Evolutionary conservation across 2,329 filamentous ascomycete genomes (phyloP), one percentile per base, ranked within the genome.

Genomic region (Lanzia echinophila): DNA sequence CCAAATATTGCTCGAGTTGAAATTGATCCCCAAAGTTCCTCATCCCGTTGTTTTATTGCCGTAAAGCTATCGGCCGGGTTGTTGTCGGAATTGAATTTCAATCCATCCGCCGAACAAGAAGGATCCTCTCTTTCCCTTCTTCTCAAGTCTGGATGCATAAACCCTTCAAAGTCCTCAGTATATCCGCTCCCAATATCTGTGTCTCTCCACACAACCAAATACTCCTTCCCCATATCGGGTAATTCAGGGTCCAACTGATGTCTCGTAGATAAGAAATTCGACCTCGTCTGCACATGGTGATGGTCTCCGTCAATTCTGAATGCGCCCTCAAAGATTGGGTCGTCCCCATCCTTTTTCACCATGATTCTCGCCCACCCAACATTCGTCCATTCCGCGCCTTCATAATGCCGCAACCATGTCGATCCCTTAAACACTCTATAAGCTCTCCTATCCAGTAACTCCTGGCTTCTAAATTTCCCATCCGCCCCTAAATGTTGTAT

Each of bases 201-300:
- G 67, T 97, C 91, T 60, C 91, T 82, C 79, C 89, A 97, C 1
- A 96, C 79, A 34, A 96, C 78, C 91, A 99, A 94, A 66, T 82
- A 86, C 57, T 95, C 88, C 32, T 84, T 79, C 4, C 73, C 76
- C 44, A 73, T 70, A 31, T 75, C 67, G 32, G 72, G 69, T 28
- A 66, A 60, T 13, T 79, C 72, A 2, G 90, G 88, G 68, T 99
- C 94, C 43, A 84, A 73, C 20, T 73, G 69, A 57, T 89, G 82
- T 65, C 81, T 86, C 44, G 88, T 90, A 60, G 81, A 77, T 67
- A 81, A 77, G 67, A 94, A 99, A 58, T 83, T 86, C 28, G 79
- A 79, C 58, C 80, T 81, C 28, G 89, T 82, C 66, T 95, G 87
- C 49, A 99, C 77, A 69, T 97, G 90, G 70, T 99, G 90, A 62